Evolutionary conservation across 176 grass and related monocot genomes (phyloP).

Genomic region (Otatea glauca): DNA sequence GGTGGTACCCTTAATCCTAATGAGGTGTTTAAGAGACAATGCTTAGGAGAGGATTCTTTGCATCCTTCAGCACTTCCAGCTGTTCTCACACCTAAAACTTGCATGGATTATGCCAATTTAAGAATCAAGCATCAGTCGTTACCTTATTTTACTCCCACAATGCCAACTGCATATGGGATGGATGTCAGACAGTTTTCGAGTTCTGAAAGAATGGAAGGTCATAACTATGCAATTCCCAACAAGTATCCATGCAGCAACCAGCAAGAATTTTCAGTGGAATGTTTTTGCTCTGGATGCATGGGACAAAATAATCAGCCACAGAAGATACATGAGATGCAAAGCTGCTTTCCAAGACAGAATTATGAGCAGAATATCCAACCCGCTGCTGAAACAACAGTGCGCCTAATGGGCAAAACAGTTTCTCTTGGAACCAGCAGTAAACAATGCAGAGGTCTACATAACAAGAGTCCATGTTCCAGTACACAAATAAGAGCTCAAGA

Average conservation of each 20-base stretch:
- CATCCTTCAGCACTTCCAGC: constrained; percentile 42
- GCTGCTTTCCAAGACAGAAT: constrained; percentile 25
- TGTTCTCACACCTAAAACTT: constrained; percentile 32
- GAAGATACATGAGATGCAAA: constrained; percentile 44
- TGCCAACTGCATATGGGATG: constrained; percentile 42
- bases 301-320: constrained; percentile 35
- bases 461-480: constrained; percentile 39
- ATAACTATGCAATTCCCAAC: constrained; percentile 35
- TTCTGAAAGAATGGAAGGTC: constrained; percentile 60
- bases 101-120: constrained; percentile 43
- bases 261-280: constrained; percentile 32
- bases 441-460: constrained; percentile 51
- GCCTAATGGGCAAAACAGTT: constrained; percentile 93
- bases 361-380: constrained; percentile 45
- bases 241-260: constrained; percentile 33
- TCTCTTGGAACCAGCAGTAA: constrained; percentile 60
- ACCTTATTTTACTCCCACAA: constrained; percentile 37
- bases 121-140: constrained; percentile 43
- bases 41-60: constrained; percentile 39
- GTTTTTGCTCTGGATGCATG: constrained; percentile 42
- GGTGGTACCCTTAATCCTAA: constrained; percentile 43
- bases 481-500: constrained; percentile 50
- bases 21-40: constrained; percentile 39
- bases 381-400: constrained; percentile 63
- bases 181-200: constrained; percentile 56